These are phyloP conservation scores for Peniophora sp. DNA, from an alignment of 1,284 basidiomycete genomes.

Conservation along the genomic window DNA sequence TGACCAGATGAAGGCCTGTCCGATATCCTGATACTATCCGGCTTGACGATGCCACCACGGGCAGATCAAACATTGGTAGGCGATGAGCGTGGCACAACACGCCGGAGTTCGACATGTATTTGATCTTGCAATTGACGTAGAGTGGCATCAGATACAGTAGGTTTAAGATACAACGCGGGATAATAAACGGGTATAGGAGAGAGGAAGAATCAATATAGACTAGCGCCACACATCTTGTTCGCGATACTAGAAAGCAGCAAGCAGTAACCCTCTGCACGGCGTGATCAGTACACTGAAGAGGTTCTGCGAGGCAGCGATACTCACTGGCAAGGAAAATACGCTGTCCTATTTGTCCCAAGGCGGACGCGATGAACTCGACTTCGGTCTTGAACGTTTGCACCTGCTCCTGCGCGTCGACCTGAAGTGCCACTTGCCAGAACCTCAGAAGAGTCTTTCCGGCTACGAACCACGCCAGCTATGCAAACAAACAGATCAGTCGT, in stretches of 20 bases:
- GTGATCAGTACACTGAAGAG: conserved; percentile 4
- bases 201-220: too few species aligned
- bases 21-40: too few species aligned
- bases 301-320: conserved; percentile 11
- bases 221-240: conserved; percentile 21
- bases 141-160: too few species aligned
- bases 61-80: too few species aligned
- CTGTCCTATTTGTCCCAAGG: conserved; percentile 53
- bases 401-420: conserved; percentile 44
- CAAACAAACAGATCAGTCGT: conserved; percentile 8
- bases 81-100: too few species aligned
- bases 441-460: conserved; percentile 57
- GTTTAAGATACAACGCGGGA: too few species aligned
- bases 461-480: conserved; percentile 62
- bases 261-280: conserved; percentile 50
- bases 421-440: conserved; percentile 51
- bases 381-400: conserved; percentile 48
- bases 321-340: conserved; percentile 54
- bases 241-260: conserved; percentile 49
- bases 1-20: too few species aligned
- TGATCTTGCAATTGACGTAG: too few species aligned
- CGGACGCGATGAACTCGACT: conserved; percentile 58
- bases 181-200: too few species aligned
- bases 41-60: too few species aligned
- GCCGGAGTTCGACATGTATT: too few species aligned